Conservation (phyloP, 192 early-diverging fungal genomes). For the Coemansia sp. region DNA sequence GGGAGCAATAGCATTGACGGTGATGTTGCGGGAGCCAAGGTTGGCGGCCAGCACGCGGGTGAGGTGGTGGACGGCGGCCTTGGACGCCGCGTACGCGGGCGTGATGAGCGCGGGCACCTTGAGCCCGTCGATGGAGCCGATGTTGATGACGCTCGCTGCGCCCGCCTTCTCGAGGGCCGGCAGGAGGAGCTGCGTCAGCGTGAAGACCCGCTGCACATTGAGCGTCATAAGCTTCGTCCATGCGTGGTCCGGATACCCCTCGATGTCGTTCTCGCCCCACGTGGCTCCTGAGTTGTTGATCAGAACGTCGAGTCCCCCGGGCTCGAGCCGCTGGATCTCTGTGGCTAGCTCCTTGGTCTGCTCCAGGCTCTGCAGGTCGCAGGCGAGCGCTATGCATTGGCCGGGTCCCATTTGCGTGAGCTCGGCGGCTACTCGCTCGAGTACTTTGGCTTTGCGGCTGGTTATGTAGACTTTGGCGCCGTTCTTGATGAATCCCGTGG, state of each 20-base stretch:
- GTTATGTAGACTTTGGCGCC: constrained; percentile 93
- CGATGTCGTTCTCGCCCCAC: constrained; percentile 37
- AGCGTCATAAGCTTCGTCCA: constrained; percentile 82
- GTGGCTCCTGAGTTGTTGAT: constrained; percentile 84
- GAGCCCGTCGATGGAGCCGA: constrained; percentile 75
- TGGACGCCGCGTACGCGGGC: constrained; percentile 76
- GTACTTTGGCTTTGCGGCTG: constrained; percentile 66
- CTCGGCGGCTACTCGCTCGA: constrained; percentile 64
- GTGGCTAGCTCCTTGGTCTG: constrained; percentile 60
- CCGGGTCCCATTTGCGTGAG: constrained; percentile 71
- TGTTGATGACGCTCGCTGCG: constrained; percentile 78
- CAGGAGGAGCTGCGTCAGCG: constrained; percentile 70
- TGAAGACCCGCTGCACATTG: constrained; percentile 82
- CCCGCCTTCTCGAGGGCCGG: constrained; percentile 67
- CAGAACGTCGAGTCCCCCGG: constrained; percentile 68
- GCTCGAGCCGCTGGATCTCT: constrained; percentile 61
- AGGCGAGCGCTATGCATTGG: constrained; percentile 68
- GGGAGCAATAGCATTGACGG: constrained; percentile 70
- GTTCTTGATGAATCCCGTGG: constrained; percentile 75
- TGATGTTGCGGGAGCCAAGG: constrained; percentile 59
- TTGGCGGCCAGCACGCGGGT: constrained; percentile 65
- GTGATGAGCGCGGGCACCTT: constrained; percentile 55
- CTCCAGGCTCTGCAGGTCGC: constrained; percentile 64
- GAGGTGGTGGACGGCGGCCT: constrained; percentile 78
- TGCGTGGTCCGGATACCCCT: constrained; percentile 60